phyloP scores from a whole-genome alignment of 345 rosid species.

The Salix arbutifolia region DNA sequence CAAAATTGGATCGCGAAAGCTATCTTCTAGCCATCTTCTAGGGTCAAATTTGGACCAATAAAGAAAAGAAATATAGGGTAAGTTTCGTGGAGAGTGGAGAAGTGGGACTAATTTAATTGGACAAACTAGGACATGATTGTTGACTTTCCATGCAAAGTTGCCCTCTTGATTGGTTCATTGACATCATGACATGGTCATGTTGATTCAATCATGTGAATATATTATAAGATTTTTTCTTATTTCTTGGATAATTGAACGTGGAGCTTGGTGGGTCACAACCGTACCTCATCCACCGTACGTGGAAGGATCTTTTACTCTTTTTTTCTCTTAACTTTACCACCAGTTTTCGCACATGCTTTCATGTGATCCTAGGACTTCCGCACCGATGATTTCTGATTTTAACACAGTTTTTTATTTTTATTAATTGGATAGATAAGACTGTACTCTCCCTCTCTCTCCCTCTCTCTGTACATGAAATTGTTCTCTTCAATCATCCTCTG shows the following conservation, averaged over 20 bases:
- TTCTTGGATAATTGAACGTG: background rate
- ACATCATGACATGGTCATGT: background rate
- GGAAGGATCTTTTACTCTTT: background rate
- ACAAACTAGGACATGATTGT: constrained; percentile 27
- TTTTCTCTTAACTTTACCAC: background rate
- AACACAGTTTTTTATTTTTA: too few relatives aligned
- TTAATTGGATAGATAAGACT: too few relatives aligned
- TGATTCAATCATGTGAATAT: background rate
- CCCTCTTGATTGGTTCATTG: background rate
- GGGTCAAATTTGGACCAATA: constrained; percentile 21
- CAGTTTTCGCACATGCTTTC: constrained; percentile 1
- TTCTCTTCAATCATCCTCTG: background rate
- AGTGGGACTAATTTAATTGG: constrained; percentile 9
- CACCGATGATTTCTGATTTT: background rate
- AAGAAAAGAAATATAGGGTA: background rate
- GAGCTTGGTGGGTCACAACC: constrained; percentile 17
- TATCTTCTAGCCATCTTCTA: background rate
- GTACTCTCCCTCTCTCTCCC: too few relatives aligned
- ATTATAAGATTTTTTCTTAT: too few relatives aligned
- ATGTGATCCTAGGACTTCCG: background rate
- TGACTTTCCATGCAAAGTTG: constrained; percentile 37
- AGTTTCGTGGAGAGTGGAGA: constrained; percentile 1
- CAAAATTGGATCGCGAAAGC: background rate
- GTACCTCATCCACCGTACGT: constrained; percentile 17
- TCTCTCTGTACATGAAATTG: background rate